Percentiles rank a stretch among this genome's conserved stretches.
Evolutionary conservation across 176 grass and related monocot species (phyloP).

Genomic region (Cocos nucifera): DNA sequence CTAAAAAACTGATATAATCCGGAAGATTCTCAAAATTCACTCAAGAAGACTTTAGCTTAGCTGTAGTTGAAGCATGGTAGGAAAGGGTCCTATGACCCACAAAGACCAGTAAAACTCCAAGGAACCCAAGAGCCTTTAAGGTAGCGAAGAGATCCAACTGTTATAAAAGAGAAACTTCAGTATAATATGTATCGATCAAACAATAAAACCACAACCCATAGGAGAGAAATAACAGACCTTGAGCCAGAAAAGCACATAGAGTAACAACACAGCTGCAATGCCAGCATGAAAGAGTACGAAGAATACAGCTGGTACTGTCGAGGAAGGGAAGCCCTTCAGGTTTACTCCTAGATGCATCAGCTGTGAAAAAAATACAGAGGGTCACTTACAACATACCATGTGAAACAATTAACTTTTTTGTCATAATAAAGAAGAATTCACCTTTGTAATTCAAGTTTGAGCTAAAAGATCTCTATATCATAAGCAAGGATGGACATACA

Average conservation of each 20-base stretch:
- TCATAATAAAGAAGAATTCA: too few relatives aligned
- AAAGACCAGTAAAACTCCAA: constrained; percentile 53
- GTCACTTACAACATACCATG: too few relatives aligned
- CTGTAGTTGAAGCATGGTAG: constrained; percentile 29
- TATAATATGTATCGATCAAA: too few relatives aligned
- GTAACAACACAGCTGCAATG: constrained; percentile 66
- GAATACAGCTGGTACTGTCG: constrained; percentile 48
- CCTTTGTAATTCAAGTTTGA: too few relatives aligned
- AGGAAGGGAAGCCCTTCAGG: constrained; percentile 74
- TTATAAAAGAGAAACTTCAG: constrained; percentile 4
- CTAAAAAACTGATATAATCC: constrained; percentile 4
- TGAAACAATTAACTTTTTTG: too few relatives aligned
- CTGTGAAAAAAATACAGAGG: constrained; percentile 28
- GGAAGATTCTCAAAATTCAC: background rate
- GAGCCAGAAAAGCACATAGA: constrained; percentile 90
- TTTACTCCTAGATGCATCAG: constrained; percentile 63
- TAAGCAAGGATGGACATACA: too few relatives aligned
- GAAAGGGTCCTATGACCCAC: constrained; percentile 82
- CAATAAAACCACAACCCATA: too few relatives aligned
- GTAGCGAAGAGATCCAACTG: constrained; percentile 98
- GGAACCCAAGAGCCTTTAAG: constrained; percentile 60
- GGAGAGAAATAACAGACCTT: constrained; percentile 44
- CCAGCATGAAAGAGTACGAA: constrained; percentile 72
- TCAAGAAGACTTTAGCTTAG: constrained; percentile 90
- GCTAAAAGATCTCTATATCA: too few relatives aligned